Base-by-base conservation (phyloP, 257 asterid genomes). In the Scutellaria minor region DNA sequence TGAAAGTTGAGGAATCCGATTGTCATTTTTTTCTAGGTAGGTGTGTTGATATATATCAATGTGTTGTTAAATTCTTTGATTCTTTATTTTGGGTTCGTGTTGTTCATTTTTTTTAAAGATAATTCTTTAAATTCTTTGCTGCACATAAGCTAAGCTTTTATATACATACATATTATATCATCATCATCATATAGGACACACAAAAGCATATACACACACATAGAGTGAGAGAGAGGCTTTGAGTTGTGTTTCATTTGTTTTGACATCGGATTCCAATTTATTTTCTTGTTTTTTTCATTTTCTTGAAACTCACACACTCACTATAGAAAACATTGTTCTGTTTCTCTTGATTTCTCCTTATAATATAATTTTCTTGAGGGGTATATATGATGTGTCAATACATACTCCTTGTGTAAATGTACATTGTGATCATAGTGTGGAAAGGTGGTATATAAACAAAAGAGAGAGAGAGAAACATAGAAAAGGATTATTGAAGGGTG, bases 1-100 rank as follows among this genome's bases (percentile, higher is more conserved):
- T 85, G 89, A 89, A 78, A 64, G 78, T 82, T 79, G 62, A 58
- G 97, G 98, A 90, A 91, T 89, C 98, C 97, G 96, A 91, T 91
- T 92, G 81, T 91, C 80, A 12, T 71, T 71, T 56, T 64, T 85
- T 71, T 35, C n/a, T 78, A 42, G 89, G 77, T 88, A 87, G 87
- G 27, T 24, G 91, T 73, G 79, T 81, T 79, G 79, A 18, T 18
- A 44, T 50, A 70, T 39, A 20, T 45, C 27, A 35, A 12, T 72
- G 37, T 18, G 72, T 73, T 74, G 64, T 79, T 66, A 20, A 40
- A 89, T 89, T 93, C 91, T 89, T 93, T 93, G 83, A 84, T 89
- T 91, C 87, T 93, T 87, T 89, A 0, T 47, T 64, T 70, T 79
- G 63, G 76, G 68, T 24, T 64, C 71, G 45, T 37, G 10, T 7